Evolutionary conservation across 1,139 yeast species (phyloP).

Genomic region (Diutina siamensis): DNA sequence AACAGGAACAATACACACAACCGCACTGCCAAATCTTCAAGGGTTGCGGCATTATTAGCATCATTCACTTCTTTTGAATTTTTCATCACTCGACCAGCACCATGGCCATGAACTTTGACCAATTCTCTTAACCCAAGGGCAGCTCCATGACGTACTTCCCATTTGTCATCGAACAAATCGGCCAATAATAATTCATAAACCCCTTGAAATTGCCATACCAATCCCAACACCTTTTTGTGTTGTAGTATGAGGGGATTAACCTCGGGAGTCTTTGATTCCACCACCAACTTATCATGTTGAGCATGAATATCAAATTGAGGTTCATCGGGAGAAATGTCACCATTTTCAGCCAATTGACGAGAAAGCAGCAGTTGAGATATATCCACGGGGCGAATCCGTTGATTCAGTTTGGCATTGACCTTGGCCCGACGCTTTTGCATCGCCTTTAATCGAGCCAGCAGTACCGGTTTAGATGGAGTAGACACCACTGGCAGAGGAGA

Average conservation of each 20-base stretch:
- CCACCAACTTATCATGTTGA: conserved; percentile 70
- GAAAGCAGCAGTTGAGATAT: conserved; percentile 71
- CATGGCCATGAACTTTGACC: conserved; percentile 70
- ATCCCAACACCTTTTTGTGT: conserved; percentile 65
- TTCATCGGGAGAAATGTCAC: conserved; percentile 10
- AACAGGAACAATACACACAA: conserved; percentile 79
- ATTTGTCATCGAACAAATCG: conserved; percentile 72
- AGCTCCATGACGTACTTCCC: conserved; percentile 98
- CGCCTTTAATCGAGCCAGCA: conserved; percentile 73
- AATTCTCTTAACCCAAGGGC: conserved; percentile 87
- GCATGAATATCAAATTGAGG: conserved; percentile 51
- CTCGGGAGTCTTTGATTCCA: conserved; percentile 65
- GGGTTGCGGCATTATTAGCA: conserved; percentile 49
- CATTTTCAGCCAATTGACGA: conserved; percentile 36
- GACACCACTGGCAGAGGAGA: conserved; percentile 6
- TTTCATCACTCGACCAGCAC: conserved; percentile 76
- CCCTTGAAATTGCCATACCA: conserved; percentile 96
- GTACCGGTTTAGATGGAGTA: conserved; percentile 9
- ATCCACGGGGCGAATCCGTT: conserved; percentile 53
- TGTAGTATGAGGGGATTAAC: conserved; percentile 63
- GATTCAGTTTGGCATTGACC: conserved; percentile 55
- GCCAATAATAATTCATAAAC: conserved; percentile 74
- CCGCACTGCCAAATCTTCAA: conserved; percentile 85
- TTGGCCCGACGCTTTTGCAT: conserved; percentile 91
- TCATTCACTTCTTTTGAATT: conserved; percentile 52